Percentiles rank a stretch among this genome's conserved stretches.
These are phyloP conservation scores for Lentinula detonsa DNA, from an alignment of 768 basidiomycete genomes.

Conservation along the genomic window DNA sequence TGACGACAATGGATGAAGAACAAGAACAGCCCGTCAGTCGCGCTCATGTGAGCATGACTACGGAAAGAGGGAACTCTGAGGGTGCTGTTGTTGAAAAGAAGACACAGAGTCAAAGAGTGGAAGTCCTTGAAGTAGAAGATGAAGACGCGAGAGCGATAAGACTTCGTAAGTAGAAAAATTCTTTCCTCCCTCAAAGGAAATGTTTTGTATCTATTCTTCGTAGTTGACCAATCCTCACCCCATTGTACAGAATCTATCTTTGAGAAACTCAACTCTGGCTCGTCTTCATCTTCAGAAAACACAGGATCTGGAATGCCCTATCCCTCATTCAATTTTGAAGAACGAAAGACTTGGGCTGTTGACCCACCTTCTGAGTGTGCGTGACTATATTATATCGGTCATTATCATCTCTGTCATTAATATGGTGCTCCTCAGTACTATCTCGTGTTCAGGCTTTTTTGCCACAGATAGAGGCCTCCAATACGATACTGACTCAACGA, in stretches of 20 bases:
- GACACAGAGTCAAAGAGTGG: slow-evolving; percentile 9
- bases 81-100: not conserved
- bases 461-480: slow-evolving; percentile 61
- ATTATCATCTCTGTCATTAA: not conserved
- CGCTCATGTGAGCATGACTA: not conserved
- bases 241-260: slow-evolving; percentile 30
- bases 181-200: slow-evolving; percentile 6
- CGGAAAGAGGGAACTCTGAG: not conserved
- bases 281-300: slow-evolving; percentile 12
- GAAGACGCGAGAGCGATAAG: slow-evolving; percentile 36
- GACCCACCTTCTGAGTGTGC: slow-evolving; percentile 44
- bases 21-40: not conserved
- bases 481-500: slow-evolving; percentile 43
- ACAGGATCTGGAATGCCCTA: not conserved
- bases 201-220: slow-evolving; percentile 5
- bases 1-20: not conserved
- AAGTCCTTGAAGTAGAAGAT: slow-evolving; percentile 41
- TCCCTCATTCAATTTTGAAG: slow-evolving; percentile 28
- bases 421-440: slow-evolving; percentile 39
- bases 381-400: slow-evolving; percentile 14
- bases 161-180: slow-evolving; percentile 26
- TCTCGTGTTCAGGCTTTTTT: slow-evolving; percentile 63
- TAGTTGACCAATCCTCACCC: not conserved
- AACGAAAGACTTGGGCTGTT: slow-evolving; percentile 27
- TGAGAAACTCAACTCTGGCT: slow-evolving; percentile 27